phyloP scores from a whole-genome alignment of 306 rosid species.

The Sesbania bispinosa region DNA sequence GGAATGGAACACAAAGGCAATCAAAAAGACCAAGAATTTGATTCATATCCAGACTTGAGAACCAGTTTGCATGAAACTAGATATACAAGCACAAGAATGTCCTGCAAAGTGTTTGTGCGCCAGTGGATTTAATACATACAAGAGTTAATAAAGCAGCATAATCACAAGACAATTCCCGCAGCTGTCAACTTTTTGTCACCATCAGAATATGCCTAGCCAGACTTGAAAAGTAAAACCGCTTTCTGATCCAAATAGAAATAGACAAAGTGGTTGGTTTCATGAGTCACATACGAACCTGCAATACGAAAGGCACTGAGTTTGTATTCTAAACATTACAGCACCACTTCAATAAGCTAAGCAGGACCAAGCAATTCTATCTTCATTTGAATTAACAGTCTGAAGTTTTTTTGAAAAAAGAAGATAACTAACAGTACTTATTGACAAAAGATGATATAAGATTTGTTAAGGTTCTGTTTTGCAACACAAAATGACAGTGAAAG shows the following conservation, averaged over 20 bases:
- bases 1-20: background rate
- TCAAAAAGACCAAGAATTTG: slow-evolving; percentile 15
- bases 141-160: slow-evolving; percentile 42
- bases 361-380: slow-evolving; percentile 9
- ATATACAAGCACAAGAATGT: slow-evolving; percentile 63
- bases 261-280: slow-evolving; percentile 95
- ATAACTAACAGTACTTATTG: background rate
- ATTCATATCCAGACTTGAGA: slow-evolving; percentile 38
- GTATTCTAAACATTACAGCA: background rate
- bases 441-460: background rate
- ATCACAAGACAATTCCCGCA: slow-evolving; percentile 34
- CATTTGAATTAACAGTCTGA: background rate
- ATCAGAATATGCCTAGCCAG: slow-evolving; percentile 56
- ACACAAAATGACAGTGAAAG: background rate
- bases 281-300: slow-evolving; percentile 97
- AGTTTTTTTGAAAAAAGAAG: background rate
- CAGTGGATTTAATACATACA: slow-evolving; percentile 58
- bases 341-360: slow-evolving; percentile 6
- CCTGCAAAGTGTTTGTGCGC: slow-evolving; percentile 41
- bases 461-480: background rate
- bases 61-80: slow-evolving; percentile 39
- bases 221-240: slow-evolving; percentile 88
- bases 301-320: slow-evolving; percentile 1
- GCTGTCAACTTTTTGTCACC: slow-evolving; percentile 25
- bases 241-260: slow-evolving; percentile 98